These are phyloP conservation scores for Gossypium turneri DNA, from an alignment of 345 rosid species.

Conservation along the genomic window DNA sequence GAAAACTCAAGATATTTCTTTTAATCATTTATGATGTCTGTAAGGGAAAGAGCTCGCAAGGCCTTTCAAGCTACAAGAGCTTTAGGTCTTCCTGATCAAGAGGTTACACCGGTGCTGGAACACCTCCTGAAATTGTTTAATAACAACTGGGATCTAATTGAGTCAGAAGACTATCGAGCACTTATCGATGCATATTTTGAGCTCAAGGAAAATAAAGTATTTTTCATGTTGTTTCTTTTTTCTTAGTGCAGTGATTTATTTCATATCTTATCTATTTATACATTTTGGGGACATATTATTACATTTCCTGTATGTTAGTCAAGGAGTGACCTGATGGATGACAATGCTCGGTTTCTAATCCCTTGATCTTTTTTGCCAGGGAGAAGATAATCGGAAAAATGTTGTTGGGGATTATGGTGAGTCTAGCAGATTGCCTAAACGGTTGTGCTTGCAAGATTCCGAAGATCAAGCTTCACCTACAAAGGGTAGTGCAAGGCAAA, in stretches of 20 bases:
- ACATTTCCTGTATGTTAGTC: neutral
- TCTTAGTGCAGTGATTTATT: neutral
- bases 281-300: neutral
- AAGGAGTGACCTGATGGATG: neutral
- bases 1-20: neutral
- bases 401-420: neutral
- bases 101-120: conserved; percentile 43
- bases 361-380: conserved; percentile 15
- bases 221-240: neutral
- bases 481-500: conserved; percentile 10
- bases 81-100: conserved; percentile 38
- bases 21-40: conserved; percentile 22
- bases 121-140: conserved; percentile 35
- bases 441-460: conserved; percentile 15
- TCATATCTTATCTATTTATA: neutral
- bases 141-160: conserved; percentile 55
- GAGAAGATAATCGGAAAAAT: conserved; percentile 10
- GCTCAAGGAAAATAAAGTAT: conserved; percentile 36
- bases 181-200: conserved; percentile 56
- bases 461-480: conserved; percentile 28
- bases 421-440: conserved; percentile 30
- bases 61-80: conserved; percentile 47
- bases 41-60: conserved; percentile 25
- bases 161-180: conserved; percentile 50
- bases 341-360: neutral